Evolutionary conservation across 768 basidiomycete species (phyloP), one percentile per base, ranked within the genome.

Genomic region (Grammothele lineata): DNA sequence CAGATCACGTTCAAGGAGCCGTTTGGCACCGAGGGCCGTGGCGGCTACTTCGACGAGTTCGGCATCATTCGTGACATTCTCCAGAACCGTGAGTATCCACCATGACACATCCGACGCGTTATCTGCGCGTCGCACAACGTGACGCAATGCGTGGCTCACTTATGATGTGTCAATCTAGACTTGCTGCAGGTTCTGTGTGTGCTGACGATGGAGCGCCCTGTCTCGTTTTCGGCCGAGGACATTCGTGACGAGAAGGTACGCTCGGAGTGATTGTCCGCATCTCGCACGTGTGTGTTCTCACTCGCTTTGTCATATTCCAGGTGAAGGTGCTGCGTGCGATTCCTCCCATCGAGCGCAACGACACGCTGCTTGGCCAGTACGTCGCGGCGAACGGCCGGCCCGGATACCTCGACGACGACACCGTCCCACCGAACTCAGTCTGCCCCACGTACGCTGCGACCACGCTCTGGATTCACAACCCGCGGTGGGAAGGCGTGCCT

Each of bases 41-140:
- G 95, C n/a, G 95, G 96, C 15, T 99, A 99, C 77, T 99, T 99
- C 72, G 95, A 99, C 66, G 94, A 98, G 70, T 99, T 97, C 69
- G 96, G 96, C 45, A 98, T 99, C 66, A 94, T 99, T 67, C 87
- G 95, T 62, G 95, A 99, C 67, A 76, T 99, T 49, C 73, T 94
- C 63, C 95, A 99, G 73, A 99, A 99, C 70, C 95, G 95, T 96
- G 67, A 70, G 94, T 79, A 21, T 38, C 38, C 27, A n/a, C n/a
- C n/a, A n/a, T n/a, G n/a, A n/a, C n/a, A n/a, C n/a, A n/a, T n/a
- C n/a, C n/a, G n/a, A n/a, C n/a, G n/a, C n/a, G n/a, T n/a, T n/a
- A n/a, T n/a, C n/a, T n/a, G 8, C 35, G 7, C 9, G 30, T 32
- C 30, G 8, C 8, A 32, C 9, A 32, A 8, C 30, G 30, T 32